Percentiles rank a stretch among this genome's conserved stretches.
Evolutionary conservation across 306 rosid genomes (phyloP).

Genomic region (Cicer bijugum): DNA sequence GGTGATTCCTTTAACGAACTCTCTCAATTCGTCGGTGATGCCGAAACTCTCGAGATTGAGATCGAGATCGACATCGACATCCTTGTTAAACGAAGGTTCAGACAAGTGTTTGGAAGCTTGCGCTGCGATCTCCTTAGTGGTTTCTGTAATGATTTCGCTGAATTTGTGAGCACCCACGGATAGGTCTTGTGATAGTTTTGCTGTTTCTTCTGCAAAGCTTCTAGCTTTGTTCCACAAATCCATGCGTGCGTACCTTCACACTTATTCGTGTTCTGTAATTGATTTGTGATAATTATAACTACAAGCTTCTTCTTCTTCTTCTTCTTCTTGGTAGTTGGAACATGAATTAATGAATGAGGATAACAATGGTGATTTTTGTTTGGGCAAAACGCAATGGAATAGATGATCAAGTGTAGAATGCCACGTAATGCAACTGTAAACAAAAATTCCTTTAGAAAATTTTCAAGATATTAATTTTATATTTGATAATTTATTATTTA

Average conservation of each 20-base stretch:
- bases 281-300: neutral
- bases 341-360: neutral
- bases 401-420: too few relatives aligned
- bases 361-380: too few relatives aligned
- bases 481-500: too few relatives aligned
- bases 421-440: too few relatives aligned
- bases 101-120: constrained; percentile 62
- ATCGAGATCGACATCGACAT: neutral
- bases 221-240: constrained; percentile 77
- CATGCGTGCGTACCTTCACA: constrained; percentile 42
- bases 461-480: too few relatives aligned
- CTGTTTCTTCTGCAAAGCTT: constrained; percentile 68
- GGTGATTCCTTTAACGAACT: constrained; percentile 72
- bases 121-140: constrained; percentile 59
- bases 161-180: constrained; percentile 51
- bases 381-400: too few relatives aligned
- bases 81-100: constrained; percentile 9
- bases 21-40: constrained; percentile 66
- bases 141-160: constrained; percentile 52
- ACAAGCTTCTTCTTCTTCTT: neutral
- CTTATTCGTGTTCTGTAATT: neutral
- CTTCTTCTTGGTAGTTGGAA: neutral
- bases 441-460: too few relatives aligned
- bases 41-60: constrained; percentile 48
- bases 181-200: constrained; percentile 58